Base-by-base conservation (phyloP, 78 protist genomes). In the Dictyostelium capitatum region DNA sequence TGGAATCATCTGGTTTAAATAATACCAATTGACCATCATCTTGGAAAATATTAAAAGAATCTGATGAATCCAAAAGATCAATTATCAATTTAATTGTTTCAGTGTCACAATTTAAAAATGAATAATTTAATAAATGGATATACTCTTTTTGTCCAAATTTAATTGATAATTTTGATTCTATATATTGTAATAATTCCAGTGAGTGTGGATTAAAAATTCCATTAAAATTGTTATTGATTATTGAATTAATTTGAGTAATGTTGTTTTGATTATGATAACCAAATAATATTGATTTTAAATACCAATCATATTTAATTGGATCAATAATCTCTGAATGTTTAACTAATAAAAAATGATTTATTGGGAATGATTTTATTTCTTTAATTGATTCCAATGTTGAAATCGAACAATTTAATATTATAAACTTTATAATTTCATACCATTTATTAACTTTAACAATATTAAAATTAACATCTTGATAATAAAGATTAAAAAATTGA, bases 281-380 rank as follows among this genome's bases (percentile, higher is more conserved):
- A 17, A 59, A 59, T 59, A 59, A 23, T 23, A 59, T 59, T 0
- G 32, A 59, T 59, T 59, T 20, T 10, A 59, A 25, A 23, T 23
- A 59, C 69, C 69, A 59, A 59, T 59, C 69, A 59, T 59, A 59
- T 23, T 59, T 59, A 10, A 59, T 9, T 59, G 69, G 69, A n/a
- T 59, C 69, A 3, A 23, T 25, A 59, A 59, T 59, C 9, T 59
- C 69, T 14, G 17, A 23, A 59, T 59, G 69, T 23, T n/a, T n/a
- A 8, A 59, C 11, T 23, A 25, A 59, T 59, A 59, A 23, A 30
- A 59, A 59, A 59, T 59, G 69, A 23, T 59, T 30, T 9, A 59
- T 59, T 59, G 69, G 69, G 11, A 59, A 59, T n/a, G 32, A 25
- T 6, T 59, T 30, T 9, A 59, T 59, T n/a, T 8, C 69, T 23